Evolutionary conservation across 768 basidiomycete species (phyloP).

Genomic region (Dacryopinax primogenitus): DNA sequence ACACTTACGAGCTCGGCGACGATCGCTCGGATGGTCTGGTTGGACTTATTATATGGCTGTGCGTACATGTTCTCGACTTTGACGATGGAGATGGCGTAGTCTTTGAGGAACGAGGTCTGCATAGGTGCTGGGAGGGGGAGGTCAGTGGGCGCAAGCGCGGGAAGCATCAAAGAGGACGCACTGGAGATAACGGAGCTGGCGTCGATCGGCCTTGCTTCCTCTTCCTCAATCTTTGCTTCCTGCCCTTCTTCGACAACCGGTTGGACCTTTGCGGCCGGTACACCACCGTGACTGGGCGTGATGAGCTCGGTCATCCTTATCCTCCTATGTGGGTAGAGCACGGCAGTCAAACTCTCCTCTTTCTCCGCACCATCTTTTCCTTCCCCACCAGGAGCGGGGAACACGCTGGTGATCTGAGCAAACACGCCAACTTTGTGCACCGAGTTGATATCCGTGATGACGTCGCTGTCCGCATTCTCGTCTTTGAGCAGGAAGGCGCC

Average conservation of each 20-base stretch:
- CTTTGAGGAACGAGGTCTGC: conserved; percentile 75
- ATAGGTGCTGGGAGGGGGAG: conserved; percentile 37
- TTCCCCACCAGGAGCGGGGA: conserved; percentile 39
- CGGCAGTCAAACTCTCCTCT: conserved; percentile 86
- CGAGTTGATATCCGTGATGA: conserved; percentile 74
- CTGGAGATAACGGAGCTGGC: conserved; percentile 1
- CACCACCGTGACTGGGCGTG: conserved; percentile 38
- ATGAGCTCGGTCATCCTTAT: conserved; percentile 80
- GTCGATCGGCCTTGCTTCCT: conserved; percentile 19
- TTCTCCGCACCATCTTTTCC: conserved; percentile 36
- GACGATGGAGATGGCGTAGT: conserved; percentile 73
- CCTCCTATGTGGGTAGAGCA: conserved; percentile 83
- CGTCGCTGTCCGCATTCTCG: conserved; percentile 79
- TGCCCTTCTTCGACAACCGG: conserved; percentile 24
- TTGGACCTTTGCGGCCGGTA: conserved; percentile 25
- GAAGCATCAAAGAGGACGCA: neutral
- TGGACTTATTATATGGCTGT: conserved; percentile 77
- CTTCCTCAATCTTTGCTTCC: conserved; percentile 33
- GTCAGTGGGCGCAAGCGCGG: neutral
- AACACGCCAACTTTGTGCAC: conserved; percentile 93
- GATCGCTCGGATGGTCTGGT: conserved; percentile 89
- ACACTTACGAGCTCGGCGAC: conserved; percentile 93
- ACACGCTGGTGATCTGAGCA: conserved; percentile 90
- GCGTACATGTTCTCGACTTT: conserved; percentile 73
- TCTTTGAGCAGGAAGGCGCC: conserved; percentile 95